Percentiles rank a stretch among this genome's conserved stretches.
phyloP scores from a whole-genome alignment of 2,329 filamentous ascomycete genomes.

The Sordariomycetes sp. region DNA sequence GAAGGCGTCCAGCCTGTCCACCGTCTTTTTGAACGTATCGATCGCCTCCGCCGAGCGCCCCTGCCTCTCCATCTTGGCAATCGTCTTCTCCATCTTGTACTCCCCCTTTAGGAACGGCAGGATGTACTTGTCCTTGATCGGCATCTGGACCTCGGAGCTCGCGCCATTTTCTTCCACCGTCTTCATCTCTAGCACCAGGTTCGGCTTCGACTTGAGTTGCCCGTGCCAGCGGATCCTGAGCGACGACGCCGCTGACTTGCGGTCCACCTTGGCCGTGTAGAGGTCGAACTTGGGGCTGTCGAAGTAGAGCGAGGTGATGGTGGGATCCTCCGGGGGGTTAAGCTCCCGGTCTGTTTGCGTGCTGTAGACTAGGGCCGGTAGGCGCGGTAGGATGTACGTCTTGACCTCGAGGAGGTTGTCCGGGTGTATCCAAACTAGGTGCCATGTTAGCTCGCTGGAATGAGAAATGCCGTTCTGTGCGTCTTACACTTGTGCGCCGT shows the following conservation, averaged over 20 bases:
- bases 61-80: slow-evolving; percentile 74
- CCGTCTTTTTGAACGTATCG: slow-evolving; percentile 55
- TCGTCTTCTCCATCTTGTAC: slow-evolving; percentile 83
- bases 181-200: slow-evolving; percentile 85
- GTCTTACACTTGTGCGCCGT: slow-evolving; percentile 72
- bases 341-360: slow-evolving; percentile 72
- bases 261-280: slow-evolving; percentile 74
- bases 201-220: slow-evolving; percentile 62
- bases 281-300: slow-evolving; percentile 78
- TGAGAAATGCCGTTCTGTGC: neutral
- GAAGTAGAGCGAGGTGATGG: slow-evolving; percentile 92
- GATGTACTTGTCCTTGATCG: slow-evolving; percentile 90
- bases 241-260: slow-evolving; percentile 63
- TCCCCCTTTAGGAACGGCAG: slow-evolving; percentile 75
- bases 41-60: slow-evolving; percentile 54
- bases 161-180: slow-evolving; percentile 61
- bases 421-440: slow-evolving; percentile 76
- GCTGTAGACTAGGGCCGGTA: slow-evolving; percentile 89
- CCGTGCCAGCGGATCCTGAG: slow-evolving; percentile 87
- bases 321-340: slow-evolving; percentile 71
- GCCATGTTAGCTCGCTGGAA: slow-evolving; percentile 15
- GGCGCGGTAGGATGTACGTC: slow-evolving; percentile 79
- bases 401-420: slow-evolving; percentile 97
- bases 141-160: slow-evolving; percentile 67
- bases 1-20: slow-evolving; percentile 67